phyloP scores from a whole-genome alignment of 495 filamentous ascomycete species.

The Xylaria curta region DNA sequence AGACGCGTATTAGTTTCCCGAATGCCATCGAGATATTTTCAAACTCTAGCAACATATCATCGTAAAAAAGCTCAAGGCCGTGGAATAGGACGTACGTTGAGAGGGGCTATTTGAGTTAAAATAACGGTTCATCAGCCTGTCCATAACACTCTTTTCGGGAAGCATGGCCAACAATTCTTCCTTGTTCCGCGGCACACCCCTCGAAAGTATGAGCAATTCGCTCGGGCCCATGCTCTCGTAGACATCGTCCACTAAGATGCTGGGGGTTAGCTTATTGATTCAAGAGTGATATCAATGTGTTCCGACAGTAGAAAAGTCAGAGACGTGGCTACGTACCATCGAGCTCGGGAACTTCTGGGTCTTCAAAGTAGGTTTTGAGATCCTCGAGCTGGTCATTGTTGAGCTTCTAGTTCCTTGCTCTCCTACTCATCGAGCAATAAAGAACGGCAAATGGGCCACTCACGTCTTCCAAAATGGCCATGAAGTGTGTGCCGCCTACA shows the following conservation, averaged over 20 bases:
- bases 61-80: not conserved
- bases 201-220: constrained; percentile 43
- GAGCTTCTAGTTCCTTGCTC: constrained; percentile 7
- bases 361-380: constrained; percentile 53
- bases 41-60: too few species aligned
- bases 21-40: not conserved
- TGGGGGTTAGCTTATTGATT: not conserved
- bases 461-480: constrained; percentile 62
- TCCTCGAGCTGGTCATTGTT: constrained; percentile 48
- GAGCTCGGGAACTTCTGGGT: constrained; percentile 41
- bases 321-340: constrained; percentile 8
- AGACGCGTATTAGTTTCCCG: constrained; percentile 20
- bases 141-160: constrained; percentile 46
- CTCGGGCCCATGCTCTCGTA: constrained; percentile 37
- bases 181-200: constrained; percentile 38
- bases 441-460: constrained; percentile 30
- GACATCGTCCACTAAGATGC: constrained; percentile 26
- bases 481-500: constrained; percentile 61
- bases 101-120: constrained; percentile 56
- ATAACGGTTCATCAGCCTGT: constrained; percentile 54
- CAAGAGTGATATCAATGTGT: not conserved
- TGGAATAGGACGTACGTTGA: constrained; percentile 40
- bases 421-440: not conserved
- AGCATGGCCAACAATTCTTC: constrained; percentile 48
- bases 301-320: not conserved